Evolutionary conservation across 2,329 filamentous ascomycete genomes (phyloP), one percentile per base, ranked within the genome.

Genomic region (Ceratocystis eucalypticola): DNA sequence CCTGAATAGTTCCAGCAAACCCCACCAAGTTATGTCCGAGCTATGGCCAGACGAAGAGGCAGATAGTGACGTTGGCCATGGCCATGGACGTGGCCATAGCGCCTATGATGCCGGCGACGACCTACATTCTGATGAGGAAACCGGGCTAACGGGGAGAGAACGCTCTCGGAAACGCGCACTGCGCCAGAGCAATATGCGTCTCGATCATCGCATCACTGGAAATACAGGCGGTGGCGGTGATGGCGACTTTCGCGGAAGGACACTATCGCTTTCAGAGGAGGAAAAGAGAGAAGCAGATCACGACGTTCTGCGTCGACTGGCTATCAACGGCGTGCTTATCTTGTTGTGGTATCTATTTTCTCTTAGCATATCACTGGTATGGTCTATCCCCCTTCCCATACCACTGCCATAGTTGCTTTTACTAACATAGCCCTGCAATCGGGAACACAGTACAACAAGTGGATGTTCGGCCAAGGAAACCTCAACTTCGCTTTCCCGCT

Each of bases 401-500:
- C 17, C n/a, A 8, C 17, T 20, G 7, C 46, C n/a, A 20, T 48
- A 15, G 17, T 22, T 22, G 37, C 22, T 12, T 57, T 74, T 65
- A 73, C 73, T 72, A 69, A 74, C 70, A 15, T 30, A 65, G 30
- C n/a, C 48, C 33, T 20, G 5, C 12, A 12, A 41, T 41, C 2
- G 5, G 5, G 25, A 57, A 41, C 41, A 62, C 70, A 94, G 88
- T 99, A 97, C 80, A 99, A 99, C 82, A 97, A 96, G 79, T 97
- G 94, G 94, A 97, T 99, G 93, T 97, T 99, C 77, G 89, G 89
- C 72, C 83, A 87, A 69, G 83, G 88, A 70, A 85, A 88, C 70
- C 84, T 95, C 71, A 88, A 96, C 76, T 99, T 99, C 74, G 87
- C 89, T 64, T 97, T 94, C 72, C 94, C 94, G 48, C 82, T 99